Evolutionary conservation across 306 rosid genomes (phyloP), one percentile per base, ranked within the genome.

Genomic region (Quercus aquifolioides): DNA sequence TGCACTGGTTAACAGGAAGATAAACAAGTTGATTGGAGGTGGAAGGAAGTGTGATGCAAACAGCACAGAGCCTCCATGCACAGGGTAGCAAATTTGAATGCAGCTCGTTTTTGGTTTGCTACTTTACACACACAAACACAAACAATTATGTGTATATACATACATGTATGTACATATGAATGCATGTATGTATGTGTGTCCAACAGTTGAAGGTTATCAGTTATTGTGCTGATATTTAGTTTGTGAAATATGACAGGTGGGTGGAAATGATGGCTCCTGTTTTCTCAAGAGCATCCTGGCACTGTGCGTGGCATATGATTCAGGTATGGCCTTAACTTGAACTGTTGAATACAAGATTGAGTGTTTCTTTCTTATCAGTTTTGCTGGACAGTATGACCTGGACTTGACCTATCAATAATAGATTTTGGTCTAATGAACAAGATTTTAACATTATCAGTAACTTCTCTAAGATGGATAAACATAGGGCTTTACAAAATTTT

Each of bases 211-310:
- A 49, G 54, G 15, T 49, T 49, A 49, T 49, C 54, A 49, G 15
- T 49, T 49, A 49, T 12, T 13, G 15, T 49, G 54, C 54, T 12
- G 54, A 49, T 58, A 5, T 74, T 35, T 5, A 6, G 41, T 38
- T 43, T 14, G 20, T 25, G 33, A 19, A 13, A 56, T 14, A 69
- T 81, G 41, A 31, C 71, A 87, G 91, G 67, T 85, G 80, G 80
- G 88, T 82, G 49, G 91, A 87, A 78, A 85, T 87, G 88, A 87
- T 87, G 90, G 90, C 86, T 77, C 86, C 90, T 25, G 90, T 84
- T 73, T 82, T 82, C 76, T 79, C 91, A 55, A 77, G 43, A 20
- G 78, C 83, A 55, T 87, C 90, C 38, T 87, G 90, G 88, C 82
- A 75, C 30, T 87, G 88, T 73, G 81, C 78, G 1, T 82, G 90